Evolutionary conservation across 495 filamentous ascomycete genomes (phyloP).

Genomic region (Aspergillus ellipticus): DNA sequence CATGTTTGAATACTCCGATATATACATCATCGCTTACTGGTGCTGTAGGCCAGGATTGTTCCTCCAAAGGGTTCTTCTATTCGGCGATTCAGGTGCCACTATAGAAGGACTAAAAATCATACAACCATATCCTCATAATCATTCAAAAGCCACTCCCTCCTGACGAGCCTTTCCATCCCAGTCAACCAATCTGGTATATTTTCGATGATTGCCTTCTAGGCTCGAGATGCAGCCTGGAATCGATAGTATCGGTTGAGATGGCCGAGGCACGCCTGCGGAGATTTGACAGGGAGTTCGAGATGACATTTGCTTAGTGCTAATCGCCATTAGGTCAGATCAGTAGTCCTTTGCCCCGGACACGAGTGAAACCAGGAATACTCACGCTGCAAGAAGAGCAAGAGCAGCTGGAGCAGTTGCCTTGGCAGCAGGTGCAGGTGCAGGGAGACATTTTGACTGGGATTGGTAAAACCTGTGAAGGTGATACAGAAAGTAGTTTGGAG

Average conservation of each 20-base stretch:
- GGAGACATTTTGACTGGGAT: constrained; percentile 1
- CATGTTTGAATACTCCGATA: not conserved
- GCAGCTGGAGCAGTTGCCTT: constrained; percentile 3
- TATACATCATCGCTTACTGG: not conserved
- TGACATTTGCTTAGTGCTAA: not conserved
- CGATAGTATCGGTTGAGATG: not conserved
- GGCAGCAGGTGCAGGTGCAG: constrained; percentile 4
- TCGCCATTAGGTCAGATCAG: not conserved
- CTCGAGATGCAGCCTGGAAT: not conserved
- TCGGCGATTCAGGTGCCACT: not conserved
- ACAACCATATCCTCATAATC: not conserved
- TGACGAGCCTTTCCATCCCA: not conserved
- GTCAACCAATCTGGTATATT: not conserved
- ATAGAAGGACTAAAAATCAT: not conserved
- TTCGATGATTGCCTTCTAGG: not conserved
- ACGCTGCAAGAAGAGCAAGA: constrained; percentile 3
- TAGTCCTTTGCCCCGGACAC: not conserved
- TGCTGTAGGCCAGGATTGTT: not conserved
- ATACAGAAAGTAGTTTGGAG: not conserved
- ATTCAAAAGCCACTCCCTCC: not conserved
- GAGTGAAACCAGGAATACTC: not conserved
- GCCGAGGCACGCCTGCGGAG: not conserved
- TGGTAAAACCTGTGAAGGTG: not conserved
- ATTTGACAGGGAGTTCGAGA: not conserved
- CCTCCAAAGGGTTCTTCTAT: not conserved